Evolutionary conservation across 106 monocot species (phyloP), one percentile per base, ranked within the genome.

Genomic region (Apostasia ramifera): DNA sequence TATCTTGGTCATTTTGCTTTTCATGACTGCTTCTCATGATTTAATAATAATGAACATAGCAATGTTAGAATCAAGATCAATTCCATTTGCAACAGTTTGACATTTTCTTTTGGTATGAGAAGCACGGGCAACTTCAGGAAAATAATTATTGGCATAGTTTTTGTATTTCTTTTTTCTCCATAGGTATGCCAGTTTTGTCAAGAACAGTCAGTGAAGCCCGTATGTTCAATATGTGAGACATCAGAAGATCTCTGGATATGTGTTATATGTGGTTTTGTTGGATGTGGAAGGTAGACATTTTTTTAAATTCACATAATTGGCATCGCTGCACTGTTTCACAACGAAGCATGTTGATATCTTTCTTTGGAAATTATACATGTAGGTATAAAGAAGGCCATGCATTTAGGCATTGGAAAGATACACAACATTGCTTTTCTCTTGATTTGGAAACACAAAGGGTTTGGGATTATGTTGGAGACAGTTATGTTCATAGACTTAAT

Each of bases 381-480:
- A 97, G 95, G 62, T 93, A 98, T 37, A 92, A 90, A 73, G 92
- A 87, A 82, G 87, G 97, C 1, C 97, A 98, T 87, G 97, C 97
- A 52, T 58, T 89, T 44, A 86, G 66, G 51, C 97, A 98, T 60
- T 98, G 97, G 97, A 86, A 89, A 67, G 81, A 86, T 47, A 93
- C 87, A 60, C 84, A 93, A 52, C 97, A 98, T 73, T 93, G 90
- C 70, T 98, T 87, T 81, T 87, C 97, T 40, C 87, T 98, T 73
- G 83, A 98, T 79, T 61, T 93, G 46, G 81, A 82, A 81, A 82
- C 87, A 56, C 92, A 88, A 44, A 78, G 87, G 42, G 75, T 90
- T 44, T 98, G 97, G 97, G 97, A 98, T 76, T 98, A 98, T 80
- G 93, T 88, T 73, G 97, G 97, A 66, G 97, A 98, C 75, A 90